Base-by-base conservation (phyloP, 495 filamentous ascomycete species). In the Jackrogersella minutella region DNA sequence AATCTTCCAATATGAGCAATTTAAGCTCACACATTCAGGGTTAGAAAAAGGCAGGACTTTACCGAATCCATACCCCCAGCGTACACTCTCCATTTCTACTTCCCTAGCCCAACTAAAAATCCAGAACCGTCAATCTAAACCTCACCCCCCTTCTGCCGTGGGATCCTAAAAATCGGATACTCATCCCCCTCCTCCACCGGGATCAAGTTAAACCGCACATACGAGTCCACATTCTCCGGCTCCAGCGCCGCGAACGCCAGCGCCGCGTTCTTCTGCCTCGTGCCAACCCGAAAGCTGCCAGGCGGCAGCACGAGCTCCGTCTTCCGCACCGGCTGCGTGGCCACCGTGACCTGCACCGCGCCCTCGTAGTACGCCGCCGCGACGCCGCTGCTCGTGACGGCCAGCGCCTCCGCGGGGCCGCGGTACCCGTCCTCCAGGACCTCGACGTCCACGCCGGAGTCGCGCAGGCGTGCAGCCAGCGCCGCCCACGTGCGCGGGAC, bases 211-310 rank as follows among this genome's bases (percentile, higher is more conserved):
- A 77, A 76, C 28, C 64, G 49, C 14, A 74, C 74, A 49, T 73
- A 77, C 14, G 73, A 75, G 46, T 77, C 73, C 9, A 74, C 65
- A 63, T 76, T 76, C 58, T 77, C 74, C 14, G 73, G 74, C 67
- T 77, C 73, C 36, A 74, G 70, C 10, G 70, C 64, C 1, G 70
- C 69, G 30, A 74, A 72, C 54, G 69, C 72, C 28, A 72, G 39
- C 19, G 69, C 72, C 2, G 69, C 70, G 17, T 74, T 74, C 63
- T 73, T 70, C 61, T 74, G 72, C 10, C 62, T 52, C 1, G 63
- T 64, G 41, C 63, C 51, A 0, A 74, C 40, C 6, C 61, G 22
- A 36, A 72, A 74, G 31, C 72, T 74, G 0, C 72, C 74, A 5
- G 61, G 39, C 13, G 74, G 74, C 14, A 77, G 60, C 22, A 28